Base-by-base conservation (phyloP, 257 asterid genomes). In the Solanum chiquidenum region DNA sequence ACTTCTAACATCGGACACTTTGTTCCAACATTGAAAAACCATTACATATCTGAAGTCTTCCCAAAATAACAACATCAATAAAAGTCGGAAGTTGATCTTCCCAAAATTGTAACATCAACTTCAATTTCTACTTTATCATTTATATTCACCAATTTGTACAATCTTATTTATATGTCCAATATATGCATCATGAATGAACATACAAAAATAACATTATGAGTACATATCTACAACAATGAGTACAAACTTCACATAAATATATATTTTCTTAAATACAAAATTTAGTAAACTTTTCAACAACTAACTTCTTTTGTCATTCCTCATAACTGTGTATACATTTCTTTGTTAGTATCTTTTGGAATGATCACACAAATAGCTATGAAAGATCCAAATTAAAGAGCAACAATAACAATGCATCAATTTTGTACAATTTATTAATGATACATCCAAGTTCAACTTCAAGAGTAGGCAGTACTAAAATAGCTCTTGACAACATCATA, bases 391-490 rank as follows among this genome's bases (percentile, higher is more conserved):
- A 75, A 21, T 20, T 20, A 73, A 73, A 34, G 55, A 20, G 83
- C 82, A 21, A 73, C 80, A 34, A 29, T 27, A 12, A 71, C 42
- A 33, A n/a, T 38, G 58, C 58, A 38, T 76, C 33, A 40, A 25
- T 13, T 42, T 79, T 79, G 84, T 42, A 9, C 64, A 64, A 27
- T 66, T 66, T 85, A 85, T 85, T 85, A 40, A 71, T 9, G 58
- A 64, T 46, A 40, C 14, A 35, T 40, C 35, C 87, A 88, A 80
- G 23, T 64, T 3, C 9, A 79, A 68, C 64, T 52, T 37, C 35
- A 90, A 82, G 20, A 14, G 37, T 21, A 31, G 71, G 98, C 98
- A 60, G 94, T 89, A 89, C 99, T 97, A 49, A 92, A 94, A 91
- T 91, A 97, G 92, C 94, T 95, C 92, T 92, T 90, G 20, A 85